These are phyloP conservation scores for Vigna unguiculata DNA, from an alignment of 306 rosid genomes.

Conservation along the genomic window DNA sequence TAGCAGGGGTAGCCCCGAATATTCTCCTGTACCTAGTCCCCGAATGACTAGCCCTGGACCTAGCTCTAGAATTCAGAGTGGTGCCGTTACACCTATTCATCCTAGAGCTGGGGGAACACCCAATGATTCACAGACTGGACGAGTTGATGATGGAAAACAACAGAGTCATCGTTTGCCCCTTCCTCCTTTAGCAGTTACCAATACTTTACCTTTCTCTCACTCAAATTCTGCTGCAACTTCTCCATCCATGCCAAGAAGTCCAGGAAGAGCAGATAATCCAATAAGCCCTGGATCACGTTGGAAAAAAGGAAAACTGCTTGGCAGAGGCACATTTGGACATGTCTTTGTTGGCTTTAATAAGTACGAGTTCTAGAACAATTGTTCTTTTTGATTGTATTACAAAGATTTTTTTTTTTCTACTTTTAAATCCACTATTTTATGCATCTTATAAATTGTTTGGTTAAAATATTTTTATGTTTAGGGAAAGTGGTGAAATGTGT, in stretches of 20 bases:
- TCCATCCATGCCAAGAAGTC: constrained; percentile 95
- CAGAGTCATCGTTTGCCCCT: constrained; percentile 94
- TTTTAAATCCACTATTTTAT: neutral
- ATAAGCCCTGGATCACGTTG: constrained; percentile 87
- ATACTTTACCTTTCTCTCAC: constrained; percentile 73
- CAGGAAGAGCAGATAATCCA: constrained; percentile 89
- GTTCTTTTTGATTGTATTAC: constrained; percentile 9
- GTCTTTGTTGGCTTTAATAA: constrained; percentile 91
- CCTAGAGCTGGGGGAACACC: constrained; percentile 77
- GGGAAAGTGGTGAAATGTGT: constrained; percentile 96
- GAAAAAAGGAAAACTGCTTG: constrained; percentile 92
- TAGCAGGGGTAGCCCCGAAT: constrained; percentile 52
- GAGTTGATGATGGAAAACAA: constrained; percentile 85
- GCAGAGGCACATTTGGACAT: constrained; percentile 96
- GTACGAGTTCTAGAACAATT: constrained; percentile 49
- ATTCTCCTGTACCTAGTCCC: constrained; percentile 50
- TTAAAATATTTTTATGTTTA: constrained; percentile 42
- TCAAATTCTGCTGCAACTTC: constrained; percentile 92
- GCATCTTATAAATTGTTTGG: constrained; percentile 32
- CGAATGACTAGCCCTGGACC: constrained; percentile 68
- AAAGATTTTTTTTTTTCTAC: neutral
- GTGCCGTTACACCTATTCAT: constrained; percentile 94
- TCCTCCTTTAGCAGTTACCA: constrained; percentile 77
- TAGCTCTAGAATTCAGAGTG: constrained; percentile 93
- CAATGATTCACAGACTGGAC: constrained; percentile 68